These are phyloP conservation scores for Clarireedia monteithiana DNA, from an alignment of 2,329 filamentous ascomycete species.

Conservation along the genomic window DNA sequence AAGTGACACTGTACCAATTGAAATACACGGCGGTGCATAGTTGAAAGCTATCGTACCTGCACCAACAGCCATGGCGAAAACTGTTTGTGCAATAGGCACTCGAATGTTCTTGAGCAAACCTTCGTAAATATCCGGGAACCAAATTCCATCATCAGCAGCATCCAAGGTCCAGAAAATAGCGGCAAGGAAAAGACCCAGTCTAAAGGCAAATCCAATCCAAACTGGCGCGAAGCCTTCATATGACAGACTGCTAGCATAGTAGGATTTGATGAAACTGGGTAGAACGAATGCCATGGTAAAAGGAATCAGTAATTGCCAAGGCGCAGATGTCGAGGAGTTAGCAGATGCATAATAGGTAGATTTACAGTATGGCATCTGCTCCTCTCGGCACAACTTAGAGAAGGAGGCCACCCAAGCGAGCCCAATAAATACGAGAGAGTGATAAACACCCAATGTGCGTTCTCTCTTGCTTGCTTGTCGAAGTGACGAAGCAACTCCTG, in stretches of 20 bases:
- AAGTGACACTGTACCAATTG: constrained; percentile 47
- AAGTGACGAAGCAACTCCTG: constrained; percentile 67
- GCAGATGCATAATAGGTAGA: constrained; percentile 94
- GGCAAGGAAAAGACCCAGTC: constrained; percentile 64
- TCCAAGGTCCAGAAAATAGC: constrained; percentile 86
- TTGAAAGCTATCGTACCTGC: constrained; percentile 80
- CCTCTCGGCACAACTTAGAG: constrained; percentile 89
- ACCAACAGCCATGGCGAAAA: constrained; percentile 71
- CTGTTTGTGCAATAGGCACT: constrained; percentile 70
- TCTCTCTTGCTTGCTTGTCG: constrained; percentile 60
- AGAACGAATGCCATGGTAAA: constrained; percentile 64
- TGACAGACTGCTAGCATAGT: constrained; percentile 73
- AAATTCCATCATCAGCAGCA: constrained; percentile 77
- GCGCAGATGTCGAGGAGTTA: constrained; percentile 83
- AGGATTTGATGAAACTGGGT: constrained; percentile 69
- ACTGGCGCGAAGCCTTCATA: constrained; percentile 79
- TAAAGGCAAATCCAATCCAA: constrained; percentile 78
- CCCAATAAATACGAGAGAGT: constrained; percentile 75
- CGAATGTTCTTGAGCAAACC: constrained; percentile 64
- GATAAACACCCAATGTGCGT: constrained; percentile 70
- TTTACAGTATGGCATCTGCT: constrained; percentile 94
- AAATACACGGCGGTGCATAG: constrained; percentile 79
- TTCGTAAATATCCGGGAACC: constrained; percentile 55
- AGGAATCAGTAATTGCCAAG: constrained; percentile 80
- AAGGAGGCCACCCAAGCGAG: constrained; percentile 75